Evolutionary conservation across 1,284 basidiomycete species (phyloP), one percentile per base, ranked within the genome.

Genomic region (Cryptococcus wingfieldii): DNA sequence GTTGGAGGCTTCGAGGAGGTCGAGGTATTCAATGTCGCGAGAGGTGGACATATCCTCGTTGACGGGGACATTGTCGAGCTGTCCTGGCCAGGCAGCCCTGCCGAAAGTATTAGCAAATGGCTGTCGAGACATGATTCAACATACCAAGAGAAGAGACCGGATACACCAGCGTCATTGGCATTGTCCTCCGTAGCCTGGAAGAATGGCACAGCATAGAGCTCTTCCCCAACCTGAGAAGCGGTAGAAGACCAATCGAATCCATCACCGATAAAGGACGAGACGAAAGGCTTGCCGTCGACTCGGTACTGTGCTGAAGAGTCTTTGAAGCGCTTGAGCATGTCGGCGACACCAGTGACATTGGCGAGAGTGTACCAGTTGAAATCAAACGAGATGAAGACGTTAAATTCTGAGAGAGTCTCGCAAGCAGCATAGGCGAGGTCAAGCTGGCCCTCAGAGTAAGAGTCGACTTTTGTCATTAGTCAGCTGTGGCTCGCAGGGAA

Each of bases 341-440:
- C 58, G 2, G 60, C 59, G 16, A 71, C 66, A 4, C 57, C 54
- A 10, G 54, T 38, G 28, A 49, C 55, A 31, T 73, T 58, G 27
- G 45, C 38, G 31, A 54, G 47, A 7, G 50, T 59, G 58, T 66
- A 77, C 72, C 72, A 77, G 61, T 75, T 74, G 64, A 78, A 78
- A 54, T 77, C 75, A 55, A 77, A 71, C 28, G 71, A 73, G 55
- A 77, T 70, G 62, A 76, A 76, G 27, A 73, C 57, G 39, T 64
- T 60, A 59, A 78, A 76, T 16, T 61, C 68, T n/a, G 57, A 51
- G 3, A 44, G 38, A 16, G 62, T 52, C 16, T 55, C 55, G 3
- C 55, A 61, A 1, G 69, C 75, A 1, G 74, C 70, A 59, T 76
- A 78, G 4, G 71, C 76, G 16, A 70, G 55, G 39, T 61, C 65